These are phyloP conservation scores for Puccinia horiana DNA, from an alignment of 1,284 basidiomycete genomes.

Conservation along the genomic window DNA sequence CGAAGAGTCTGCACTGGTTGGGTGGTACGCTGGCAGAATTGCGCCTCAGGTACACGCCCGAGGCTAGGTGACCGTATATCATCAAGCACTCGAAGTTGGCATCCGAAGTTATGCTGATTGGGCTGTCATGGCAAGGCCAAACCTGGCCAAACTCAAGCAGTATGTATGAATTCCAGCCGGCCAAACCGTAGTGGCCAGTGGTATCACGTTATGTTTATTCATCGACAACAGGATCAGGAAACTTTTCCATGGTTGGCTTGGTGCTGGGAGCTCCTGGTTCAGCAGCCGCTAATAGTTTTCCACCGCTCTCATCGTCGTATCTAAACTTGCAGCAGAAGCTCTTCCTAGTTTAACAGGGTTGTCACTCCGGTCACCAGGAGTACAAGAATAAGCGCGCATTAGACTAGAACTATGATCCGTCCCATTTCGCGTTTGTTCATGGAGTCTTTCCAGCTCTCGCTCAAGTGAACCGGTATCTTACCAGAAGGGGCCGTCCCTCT, in stretches of 20 bases:
- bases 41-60: too few relatives aligned
- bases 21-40: too few relatives aligned
- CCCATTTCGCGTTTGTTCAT: neutral
- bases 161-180: too few relatives aligned
- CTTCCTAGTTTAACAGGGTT: neutral
- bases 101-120: neutral
- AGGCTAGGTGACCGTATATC: neutral
- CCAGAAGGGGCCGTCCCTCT: too few relatives aligned
- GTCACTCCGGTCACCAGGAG: neutral
- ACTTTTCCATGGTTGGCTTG: too few relatives aligned
- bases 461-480: too few relatives aligned
- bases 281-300: neutral
- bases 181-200: neutral
- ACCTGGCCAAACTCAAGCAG: too few relatives aligned
- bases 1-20: too few relatives aligned
- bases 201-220: too few relatives aligned
- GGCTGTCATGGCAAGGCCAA: slow-evolving; percentile 8
- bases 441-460: neutral
- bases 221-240: too few relatives aligned
- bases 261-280: neutral
- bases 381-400: neutral
- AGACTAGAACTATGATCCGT: neutral
- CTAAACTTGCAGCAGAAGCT: neutral
- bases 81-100: neutral
- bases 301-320: neutral